Evolutionary conservation across 805 yeast species (phyloP).

Genomic region (Myxozyma udenii): DNA sequence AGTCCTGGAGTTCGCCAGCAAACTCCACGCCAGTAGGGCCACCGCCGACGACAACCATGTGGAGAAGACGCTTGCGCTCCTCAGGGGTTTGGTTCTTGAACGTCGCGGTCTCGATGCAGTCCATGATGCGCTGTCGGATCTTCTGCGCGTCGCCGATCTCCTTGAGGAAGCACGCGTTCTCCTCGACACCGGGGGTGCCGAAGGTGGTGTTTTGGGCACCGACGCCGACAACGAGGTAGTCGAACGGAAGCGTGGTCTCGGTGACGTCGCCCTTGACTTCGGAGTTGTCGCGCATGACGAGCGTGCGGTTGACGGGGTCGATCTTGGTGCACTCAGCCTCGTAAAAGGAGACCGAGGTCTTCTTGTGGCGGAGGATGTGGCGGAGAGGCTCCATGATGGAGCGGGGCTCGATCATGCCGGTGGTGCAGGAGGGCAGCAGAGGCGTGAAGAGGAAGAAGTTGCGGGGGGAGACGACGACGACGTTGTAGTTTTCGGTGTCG

Average conservation of each 20-base stretch:
- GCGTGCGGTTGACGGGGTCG: conserved; percentile 65
- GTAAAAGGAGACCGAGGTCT: conserved; percentile 73
- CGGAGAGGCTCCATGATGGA: conserved; percentile 94
- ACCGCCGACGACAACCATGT: conserved; percentile 93
- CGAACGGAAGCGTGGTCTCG: conserved; percentile 58
- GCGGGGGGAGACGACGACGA: conserved; percentile 86
- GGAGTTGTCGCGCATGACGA: conserved; percentile 47
- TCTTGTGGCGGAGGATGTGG: conserved; percentile 70
- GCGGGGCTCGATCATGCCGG: conserved; percentile 81
- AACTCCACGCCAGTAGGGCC: conserved; percentile 99
- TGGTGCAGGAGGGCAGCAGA: conserved; percentile 89
- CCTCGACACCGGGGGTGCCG: conserved; percentile 88
- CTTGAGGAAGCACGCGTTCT: conserved; percentile 82
- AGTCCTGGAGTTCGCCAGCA: conserved; percentile 94
- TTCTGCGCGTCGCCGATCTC: conserved; percentile 85
- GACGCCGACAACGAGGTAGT: conserved; percentile 84
- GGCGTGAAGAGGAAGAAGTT: conserved; percentile 93
- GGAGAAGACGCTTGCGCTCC: conserved; percentile 79
- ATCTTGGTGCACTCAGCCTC: conserved; percentile 89
- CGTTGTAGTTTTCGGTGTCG: conserved; percentile 85
- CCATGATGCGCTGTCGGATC: conserved; percentile 78
- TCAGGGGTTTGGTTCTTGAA: conserved; percentile 69
- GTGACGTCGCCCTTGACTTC: conserved; percentile 39
- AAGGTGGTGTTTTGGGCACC: conserved; percentile 95
- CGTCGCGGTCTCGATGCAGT: conserved; percentile 84